Evolutionary conservation across 176 grass and related monocot genomes (phyloP).

Genomic region (Raddia distichophylla): DNA sequence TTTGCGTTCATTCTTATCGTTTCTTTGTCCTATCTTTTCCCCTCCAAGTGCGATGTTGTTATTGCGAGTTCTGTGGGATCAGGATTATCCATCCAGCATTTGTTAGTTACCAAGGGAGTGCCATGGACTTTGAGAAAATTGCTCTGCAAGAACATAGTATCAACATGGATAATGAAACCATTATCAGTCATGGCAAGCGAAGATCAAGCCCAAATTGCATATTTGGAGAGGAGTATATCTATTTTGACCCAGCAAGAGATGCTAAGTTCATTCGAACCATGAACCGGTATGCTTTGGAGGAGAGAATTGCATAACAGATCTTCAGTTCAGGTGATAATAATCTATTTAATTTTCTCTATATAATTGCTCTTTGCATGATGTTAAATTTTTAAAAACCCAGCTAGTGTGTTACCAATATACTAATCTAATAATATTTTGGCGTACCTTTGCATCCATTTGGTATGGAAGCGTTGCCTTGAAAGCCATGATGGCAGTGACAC

Average conservation of each 20-base stretch:
- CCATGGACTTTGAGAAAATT: not conserved
- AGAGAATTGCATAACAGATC: too few species aligned
- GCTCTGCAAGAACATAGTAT: not conserved
- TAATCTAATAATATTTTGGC: not conserved
- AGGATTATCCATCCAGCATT: constrained; percentile 15
- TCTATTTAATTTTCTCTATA: too few species aligned
- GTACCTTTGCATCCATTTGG: not conserved
- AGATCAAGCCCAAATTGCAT: not conserved
- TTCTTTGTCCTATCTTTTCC: not conserved
- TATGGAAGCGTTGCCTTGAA: not conserved
- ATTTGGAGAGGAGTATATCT: not conserved
- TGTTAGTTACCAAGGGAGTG: not conserved
- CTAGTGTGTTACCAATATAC: not conserved
- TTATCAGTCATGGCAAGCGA: not conserved
- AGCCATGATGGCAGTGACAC: not conserved
- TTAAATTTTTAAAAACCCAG: too few species aligned
- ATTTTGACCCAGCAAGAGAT: constrained; percentile 9
- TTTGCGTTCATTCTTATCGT: not conserved
- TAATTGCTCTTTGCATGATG: too few species aligned
- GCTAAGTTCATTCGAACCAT: not conserved
- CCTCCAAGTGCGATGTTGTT: not conserved
- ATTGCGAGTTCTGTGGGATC: not conserved
- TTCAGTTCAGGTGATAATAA: too few species aligned
- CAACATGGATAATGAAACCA: not conserved
- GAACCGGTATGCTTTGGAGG: too few species aligned